phyloP scores from a whole-genome alignment of 352 stramenopile species.

The Pythium insidiosum region DNA sequence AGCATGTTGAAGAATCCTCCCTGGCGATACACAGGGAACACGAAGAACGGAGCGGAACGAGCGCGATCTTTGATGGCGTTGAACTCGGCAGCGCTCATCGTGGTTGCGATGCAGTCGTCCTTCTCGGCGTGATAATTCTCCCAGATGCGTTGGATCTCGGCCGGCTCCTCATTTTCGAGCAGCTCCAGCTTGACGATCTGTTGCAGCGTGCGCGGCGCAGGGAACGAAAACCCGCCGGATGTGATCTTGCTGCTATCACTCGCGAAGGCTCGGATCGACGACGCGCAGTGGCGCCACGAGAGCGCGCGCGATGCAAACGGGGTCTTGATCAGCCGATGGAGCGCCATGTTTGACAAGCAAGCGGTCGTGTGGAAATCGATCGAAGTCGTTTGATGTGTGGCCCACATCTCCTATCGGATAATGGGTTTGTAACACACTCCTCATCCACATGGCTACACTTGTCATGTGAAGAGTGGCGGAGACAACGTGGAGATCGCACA shows the following conservation, averaged over 20 bases:
- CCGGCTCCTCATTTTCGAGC: slow-evolving; percentile 51
- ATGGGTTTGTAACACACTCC: too few relatives aligned
- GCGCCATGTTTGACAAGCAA: too few relatives aligned
- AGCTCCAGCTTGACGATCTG: slow-evolving; percentile 83
- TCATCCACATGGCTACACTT: too few relatives aligned
- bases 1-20: slow-evolving; percentile 86
- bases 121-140: slow-evolving; percentile 71
- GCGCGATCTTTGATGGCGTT: slow-evolving; percentile 40
- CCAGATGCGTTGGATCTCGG: slow-evolving; percentile 68
- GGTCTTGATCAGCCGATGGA: too few relatives aligned
- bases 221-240: slow-evolving; percentile 70
- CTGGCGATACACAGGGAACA: slow-evolving; percentile 81
- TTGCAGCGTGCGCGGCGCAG: slow-evolving; percentile 62
- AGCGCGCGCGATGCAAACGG: not conserved
- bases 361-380: too few relatives aligned
- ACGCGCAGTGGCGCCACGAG: too few relatives aligned
- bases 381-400: too few relatives aligned
- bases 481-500: too few relatives aligned
- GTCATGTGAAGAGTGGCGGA: too few relatives aligned
- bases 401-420: too few relatives aligned
- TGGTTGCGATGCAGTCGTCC: slow-evolving; percentile 56
- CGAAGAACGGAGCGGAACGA: slow-evolving; percentile 52
- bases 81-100: slow-evolving; percentile 30
- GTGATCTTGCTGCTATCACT: not conserved
- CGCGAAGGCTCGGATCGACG: slow-evolving; percentile 10